Evolutionary conservation across 2,329 filamentous ascomycete species (phyloP).

Genomic region (Beauveria varroae): DNA sequence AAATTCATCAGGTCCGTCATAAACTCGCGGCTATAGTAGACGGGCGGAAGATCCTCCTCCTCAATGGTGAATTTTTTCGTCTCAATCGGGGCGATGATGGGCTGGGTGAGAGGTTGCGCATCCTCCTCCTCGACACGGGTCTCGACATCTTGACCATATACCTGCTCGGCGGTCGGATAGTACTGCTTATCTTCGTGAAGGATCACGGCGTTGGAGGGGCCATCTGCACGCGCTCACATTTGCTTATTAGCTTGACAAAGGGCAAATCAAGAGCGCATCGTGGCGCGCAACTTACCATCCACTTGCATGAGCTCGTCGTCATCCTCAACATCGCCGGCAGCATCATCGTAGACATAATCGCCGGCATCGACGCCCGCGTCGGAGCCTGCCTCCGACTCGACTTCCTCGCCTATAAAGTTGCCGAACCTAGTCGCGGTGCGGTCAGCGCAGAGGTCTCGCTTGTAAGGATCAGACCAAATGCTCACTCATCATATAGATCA

Average conservation of each 20-base stretch:
- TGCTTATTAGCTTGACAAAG: slow-evolving; percentile 18
- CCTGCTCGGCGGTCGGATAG: slow-evolving; percentile 94
- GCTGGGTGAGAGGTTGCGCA: slow-evolving; percentile 82
- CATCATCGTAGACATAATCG: slow-evolving; percentile 78
- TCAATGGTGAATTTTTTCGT: slow-evolving; percentile 95
- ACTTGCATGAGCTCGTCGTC: slow-evolving; percentile 87
- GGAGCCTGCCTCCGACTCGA: slow-evolving; percentile 76
- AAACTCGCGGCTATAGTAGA: slow-evolving; percentile 82
- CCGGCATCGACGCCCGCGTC: slow-evolving; percentile 65
- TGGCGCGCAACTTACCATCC: slow-evolving; percentile 50
- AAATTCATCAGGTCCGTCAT: slow-evolving; percentile 96
- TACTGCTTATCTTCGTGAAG: slow-evolving; percentile 99
- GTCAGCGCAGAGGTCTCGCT: background rate
- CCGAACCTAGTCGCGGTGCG: slow-evolving; percentile 62
- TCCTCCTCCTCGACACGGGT: slow-evolving; percentile 96
- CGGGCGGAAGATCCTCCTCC: slow-evolving; percentile 81
- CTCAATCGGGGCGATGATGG: slow-evolving; percentile 87
- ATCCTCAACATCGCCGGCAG: slow-evolving; percentile 56
- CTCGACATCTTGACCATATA: slow-evolving; percentile 91
- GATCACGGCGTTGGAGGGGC: slow-evolving; percentile 92
- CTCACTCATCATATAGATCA: slow-evolving; percentile 92
- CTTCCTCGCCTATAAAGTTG: slow-evolving; percentile 95
- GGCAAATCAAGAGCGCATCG: slow-evolving; percentile 9
- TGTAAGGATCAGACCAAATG: background rate
- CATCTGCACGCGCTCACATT: slow-evolving; percentile 40